Evolutionary conservation across 2,329 filamentous ascomycete species (phyloP).

Genomic region (Monilinia aucupariae): DNA sequence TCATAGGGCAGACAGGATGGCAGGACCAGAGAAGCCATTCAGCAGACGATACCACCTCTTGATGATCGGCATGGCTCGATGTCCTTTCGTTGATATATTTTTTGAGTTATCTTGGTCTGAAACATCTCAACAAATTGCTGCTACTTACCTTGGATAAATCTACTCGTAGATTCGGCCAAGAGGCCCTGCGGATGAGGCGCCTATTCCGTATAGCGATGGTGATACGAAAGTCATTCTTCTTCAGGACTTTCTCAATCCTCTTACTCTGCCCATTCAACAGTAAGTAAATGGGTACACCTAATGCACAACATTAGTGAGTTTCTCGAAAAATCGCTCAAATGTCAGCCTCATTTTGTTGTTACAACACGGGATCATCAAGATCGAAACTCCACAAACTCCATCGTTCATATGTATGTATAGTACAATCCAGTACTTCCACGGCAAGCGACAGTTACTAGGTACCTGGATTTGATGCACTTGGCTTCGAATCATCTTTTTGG

Average conservation of each 20-base stretch:
- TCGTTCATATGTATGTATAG: neutral
- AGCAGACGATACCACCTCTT: neutral
- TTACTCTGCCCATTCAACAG: neutral
- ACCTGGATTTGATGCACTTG: neutral
- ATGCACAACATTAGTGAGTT: constrained; percentile 7
- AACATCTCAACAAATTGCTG: neutral
- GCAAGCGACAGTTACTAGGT: neutral
- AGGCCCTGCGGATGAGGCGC: neutral
- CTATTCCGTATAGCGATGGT: neutral
- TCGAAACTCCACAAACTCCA: neutral
- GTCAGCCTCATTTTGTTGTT: constrained; percentile 7
- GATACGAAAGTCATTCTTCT: neutral
- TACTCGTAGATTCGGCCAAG: neutral
- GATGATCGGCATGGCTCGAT: neutral
- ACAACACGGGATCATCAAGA: constrained; percentile 4
- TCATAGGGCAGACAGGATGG: neutral
- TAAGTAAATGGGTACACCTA: constrained; percentile 2
- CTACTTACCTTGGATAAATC: neutral
- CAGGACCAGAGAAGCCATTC: neutral
- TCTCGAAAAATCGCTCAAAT: constrained; percentile 13
- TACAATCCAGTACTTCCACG: neutral
- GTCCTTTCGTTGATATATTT: neutral
- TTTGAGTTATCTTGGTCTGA: neutral
- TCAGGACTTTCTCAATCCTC: neutral
- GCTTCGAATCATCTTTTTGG: neutral